Base-by-base conservation (phyloP, 768 basidiomycete genomes). In the Coprinopsis cinerea region DNA sequence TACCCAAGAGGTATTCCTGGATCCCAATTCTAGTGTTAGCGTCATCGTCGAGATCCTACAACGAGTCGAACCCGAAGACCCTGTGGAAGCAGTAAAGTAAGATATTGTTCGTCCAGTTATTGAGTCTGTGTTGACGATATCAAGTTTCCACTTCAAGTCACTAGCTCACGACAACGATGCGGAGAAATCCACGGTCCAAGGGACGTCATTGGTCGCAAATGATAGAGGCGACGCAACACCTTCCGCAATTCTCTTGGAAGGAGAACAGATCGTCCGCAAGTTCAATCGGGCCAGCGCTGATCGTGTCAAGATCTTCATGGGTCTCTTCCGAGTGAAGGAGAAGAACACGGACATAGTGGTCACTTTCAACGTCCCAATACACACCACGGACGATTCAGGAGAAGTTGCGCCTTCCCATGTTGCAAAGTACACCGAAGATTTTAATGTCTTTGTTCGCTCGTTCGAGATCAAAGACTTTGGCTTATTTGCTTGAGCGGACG, bases 141-240 rank as follows among this genome's bases (percentile, higher is more conserved):
- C 15, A 65, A 99, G 95, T 64, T 92, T 85, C 59, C 94, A 96
- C 69, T 96, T 96, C 55, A 76, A 82, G 47, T 85, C 92, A 1
- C 67, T 98, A 37, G 94, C 93, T 11, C 82, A 95, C 59, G 96
- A 98, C 68, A 98, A 96, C 61, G 70, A 76, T 20, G 90, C 95
- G 4, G 55, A 65, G 35, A 73, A 74, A 9, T 67, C 70, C 9
- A 61, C 63, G 20, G 73, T 92, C 17, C 51, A 73, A 17, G 62
- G 60, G 2, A 64, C 81, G 23, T 50, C 54, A n/a, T 58, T 70
- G 2, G 53, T 75, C 27, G 59, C 63, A 47, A 73, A 79, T 58
- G 62, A 67, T 56, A 61, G 67, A 56, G 67, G 67, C 23, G 77
- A 77, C 56, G 53, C 58, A 9, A 86, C 82, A 1, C 83, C 84